These are phyloP conservation scores for Bromus sterilis DNA, from an alignment of 176 grass and related monocot species.

Conservation along the genomic window DNA sequence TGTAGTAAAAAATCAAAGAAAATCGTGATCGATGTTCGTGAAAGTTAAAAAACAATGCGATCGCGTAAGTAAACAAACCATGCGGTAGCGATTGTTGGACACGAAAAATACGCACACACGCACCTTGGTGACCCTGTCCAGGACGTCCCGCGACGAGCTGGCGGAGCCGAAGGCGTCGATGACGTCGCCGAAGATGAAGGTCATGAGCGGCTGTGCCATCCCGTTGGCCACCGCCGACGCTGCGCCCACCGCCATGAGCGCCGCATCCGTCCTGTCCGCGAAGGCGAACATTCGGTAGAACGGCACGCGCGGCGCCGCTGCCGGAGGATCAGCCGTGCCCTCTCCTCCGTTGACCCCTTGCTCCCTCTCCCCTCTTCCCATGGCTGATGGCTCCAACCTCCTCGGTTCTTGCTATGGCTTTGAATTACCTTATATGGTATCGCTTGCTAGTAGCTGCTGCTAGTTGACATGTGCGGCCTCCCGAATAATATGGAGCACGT, in stretches of 20 bases:
- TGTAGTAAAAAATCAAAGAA: too few species aligned
- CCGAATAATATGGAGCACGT: neutral
- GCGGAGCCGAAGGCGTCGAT: slow-evolving; percentile 61
- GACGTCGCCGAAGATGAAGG: slow-evolving; percentile 62
- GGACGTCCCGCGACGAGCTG: neutral
- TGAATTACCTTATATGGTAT: neutral
- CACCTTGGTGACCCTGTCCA: slow-evolving; percentile 47
- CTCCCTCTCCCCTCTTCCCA: neutral
- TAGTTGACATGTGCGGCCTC: neutral
- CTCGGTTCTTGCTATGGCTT: neutral
- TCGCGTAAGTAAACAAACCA: neutral
- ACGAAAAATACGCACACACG: neutral
- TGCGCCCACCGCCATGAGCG: slow-evolving; percentile 51
- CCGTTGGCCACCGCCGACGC: slow-evolving; percentile 42
- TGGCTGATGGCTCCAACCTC: neutral
- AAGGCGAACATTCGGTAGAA: slow-evolving; percentile 51
- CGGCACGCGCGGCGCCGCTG: slow-evolving; percentile 24
- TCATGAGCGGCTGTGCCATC: slow-evolving; percentile 65
- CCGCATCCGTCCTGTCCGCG: slow-evolving; percentile 43
- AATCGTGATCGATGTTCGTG: too few species aligned
- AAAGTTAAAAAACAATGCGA: neutral
- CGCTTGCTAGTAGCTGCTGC: neutral
- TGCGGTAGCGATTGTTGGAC: too few species aligned
- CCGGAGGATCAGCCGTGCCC: neutral
- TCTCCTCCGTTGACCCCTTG: neutral